phyloP scores from a whole-genome alignment of 805 yeast species.

The Wilhelminamyces savonicus region DNA sequence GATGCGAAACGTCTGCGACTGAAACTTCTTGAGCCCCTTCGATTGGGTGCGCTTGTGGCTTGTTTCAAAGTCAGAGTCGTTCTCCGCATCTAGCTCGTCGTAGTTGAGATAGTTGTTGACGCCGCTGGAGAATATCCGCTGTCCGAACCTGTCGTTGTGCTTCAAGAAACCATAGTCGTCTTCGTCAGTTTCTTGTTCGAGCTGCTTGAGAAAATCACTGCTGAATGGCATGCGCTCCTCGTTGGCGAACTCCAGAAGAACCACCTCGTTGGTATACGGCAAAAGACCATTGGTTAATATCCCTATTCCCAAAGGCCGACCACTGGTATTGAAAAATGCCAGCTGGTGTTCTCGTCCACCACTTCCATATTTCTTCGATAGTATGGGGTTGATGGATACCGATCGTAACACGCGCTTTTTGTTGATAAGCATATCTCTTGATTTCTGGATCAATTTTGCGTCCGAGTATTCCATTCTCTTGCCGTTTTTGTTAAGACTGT shows the following conservation, averaged over 20 bases:
- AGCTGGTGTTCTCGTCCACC: too few relatives aligned
- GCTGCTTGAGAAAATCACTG: conserved; percentile 1
- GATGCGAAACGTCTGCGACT: conserved; percentile 26
- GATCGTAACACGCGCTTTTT: conserved; percentile 37
- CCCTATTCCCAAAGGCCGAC: too few relatives aligned
- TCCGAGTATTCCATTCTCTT: conserved; percentile 43
- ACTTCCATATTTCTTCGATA: conserved; percentile 4
- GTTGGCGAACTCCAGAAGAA: neutral
- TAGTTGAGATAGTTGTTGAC: conserved; percentile 17
- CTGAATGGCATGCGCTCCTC: conserved; percentile 2
- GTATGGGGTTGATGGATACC: conserved; percentile 24
- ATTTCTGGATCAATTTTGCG: conserved; percentile 44
- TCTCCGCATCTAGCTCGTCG: conserved; percentile 14
- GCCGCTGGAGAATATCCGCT: conserved; percentile 22
- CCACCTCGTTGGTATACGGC: too few relatives aligned
- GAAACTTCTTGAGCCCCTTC: conserved; percentile 24
- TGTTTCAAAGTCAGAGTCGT: conserved; percentile 5
- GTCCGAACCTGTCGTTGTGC: conserved; percentile 16
- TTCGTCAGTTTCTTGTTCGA: conserved; percentile 7
- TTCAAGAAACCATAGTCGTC: conserved; percentile 27
- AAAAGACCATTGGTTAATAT: too few relatives aligned
- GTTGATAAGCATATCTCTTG: conserved; percentile 39
- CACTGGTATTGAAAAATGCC: too few relatives aligned
- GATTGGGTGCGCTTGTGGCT: conserved; percentile 5
- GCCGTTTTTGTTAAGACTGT: conserved; percentile 8